Base-by-base conservation (phyloP, 805 yeast genomes). In the Schwanniomyces vanrijiae region DNA sequence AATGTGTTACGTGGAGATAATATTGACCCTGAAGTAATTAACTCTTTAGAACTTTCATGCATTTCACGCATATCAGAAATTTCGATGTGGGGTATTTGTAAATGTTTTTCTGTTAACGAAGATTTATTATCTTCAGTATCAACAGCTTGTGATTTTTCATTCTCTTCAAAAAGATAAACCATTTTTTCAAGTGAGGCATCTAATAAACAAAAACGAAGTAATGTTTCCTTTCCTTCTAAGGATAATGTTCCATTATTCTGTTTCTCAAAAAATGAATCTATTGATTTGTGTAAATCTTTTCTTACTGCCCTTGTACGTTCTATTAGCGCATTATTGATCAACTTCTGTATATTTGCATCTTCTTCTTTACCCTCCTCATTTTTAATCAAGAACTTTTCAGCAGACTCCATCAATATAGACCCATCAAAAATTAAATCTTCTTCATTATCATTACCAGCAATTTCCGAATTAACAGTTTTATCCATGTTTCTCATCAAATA, bases 391-490 rank as follows among this genome's bases (percentile, higher is more conserved):
- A 87, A 64, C 49, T 81, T 79, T 50, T 83, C 90, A 0, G 91
- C 92, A 2, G 89, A 79, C 61, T 84, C 85, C 56, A 89, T 83
- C 42, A 87, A 72, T 47, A 87, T 68, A 0, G 90, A 78, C 5
- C 92, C 94, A 66, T 86, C 92, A 61, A 83, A 85, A 62, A 87
- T 75, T 42, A 87, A 70, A 52, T 87, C 92, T 60, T 72, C 76
- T 62, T 60, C 58, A 29, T 58, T 50, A 10, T 61, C 61, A 19
- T 40, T 41, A 29, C 31, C 44, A 18, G 57, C 51, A 9, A 48
- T 45, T 38, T 61, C 66, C 40, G 59, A 58, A 52, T 67, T 73
- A 54, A 78, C 61, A 21, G 68, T 67, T 28, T 61, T 64, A 55
- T 79, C 82, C 80, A 80, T 75, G 56, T 80, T 80, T 52, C 77